These are phyloP conservation scores for Ophiostoma perfectum DNA, from an alignment of 2,329 filamentous ascomycete species.

Conservation along the genomic window DNA sequence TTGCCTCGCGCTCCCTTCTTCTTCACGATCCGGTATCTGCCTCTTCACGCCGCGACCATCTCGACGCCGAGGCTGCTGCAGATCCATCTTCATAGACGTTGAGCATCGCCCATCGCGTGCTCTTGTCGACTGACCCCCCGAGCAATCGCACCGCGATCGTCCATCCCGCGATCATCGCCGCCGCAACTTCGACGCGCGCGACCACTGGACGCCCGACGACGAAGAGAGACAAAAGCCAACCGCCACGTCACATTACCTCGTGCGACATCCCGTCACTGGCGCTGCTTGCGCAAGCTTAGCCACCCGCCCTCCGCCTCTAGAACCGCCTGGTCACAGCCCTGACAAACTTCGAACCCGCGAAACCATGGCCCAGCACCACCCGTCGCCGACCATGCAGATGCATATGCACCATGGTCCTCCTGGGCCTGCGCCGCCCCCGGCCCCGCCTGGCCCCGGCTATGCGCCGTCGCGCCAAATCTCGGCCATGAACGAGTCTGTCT, in stretches of 20 bases:
- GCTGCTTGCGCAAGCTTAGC: not conserved
- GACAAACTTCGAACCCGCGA: not conserved
- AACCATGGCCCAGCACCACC: constrained; percentile 71
- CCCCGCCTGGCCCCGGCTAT: constrained; percentile 44
- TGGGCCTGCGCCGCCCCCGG: constrained; percentile 45
- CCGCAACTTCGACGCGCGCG: not conserved
- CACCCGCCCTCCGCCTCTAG: not conserved
- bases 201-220: not conserved
- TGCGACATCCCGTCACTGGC: constrained; percentile 3
- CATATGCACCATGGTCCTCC: constrained; percentile 59
- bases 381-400: constrained; percentile 72
- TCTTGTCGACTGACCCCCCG: not conserved
- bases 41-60: not conserved
- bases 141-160: not conserved
- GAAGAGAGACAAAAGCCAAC: not conserved
- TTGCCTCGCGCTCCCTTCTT: not conserved
- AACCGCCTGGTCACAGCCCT: not conserved
- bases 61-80: not conserved
- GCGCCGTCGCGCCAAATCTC: constrained; percentile 69
- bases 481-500: constrained; percentile 77
- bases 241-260: constrained; percentile 1
- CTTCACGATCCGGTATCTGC: not conserved
- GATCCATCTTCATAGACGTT: not conserved
- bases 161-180: not conserved
- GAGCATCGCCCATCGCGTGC: constrained; percentile 2